Evolutionary conservation across 345 rosid species (phyloP).

Genomic region (Populus tremula): DNA sequence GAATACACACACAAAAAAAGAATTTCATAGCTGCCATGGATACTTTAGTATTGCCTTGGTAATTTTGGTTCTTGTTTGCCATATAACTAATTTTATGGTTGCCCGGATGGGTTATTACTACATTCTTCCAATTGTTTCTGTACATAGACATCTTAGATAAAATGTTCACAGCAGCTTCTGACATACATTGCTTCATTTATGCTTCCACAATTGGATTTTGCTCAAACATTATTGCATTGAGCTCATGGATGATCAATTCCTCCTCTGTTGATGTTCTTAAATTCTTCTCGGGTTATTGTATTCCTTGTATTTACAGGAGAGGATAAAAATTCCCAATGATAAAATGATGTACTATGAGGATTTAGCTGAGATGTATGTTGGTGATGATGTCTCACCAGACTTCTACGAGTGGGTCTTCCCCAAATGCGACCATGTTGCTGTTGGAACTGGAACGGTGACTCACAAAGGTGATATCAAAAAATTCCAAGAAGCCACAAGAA

Average conservation of each 20-base stretch:
- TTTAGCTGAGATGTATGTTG: constrained; percentile 91
- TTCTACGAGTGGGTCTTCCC: constrained; percentile 98
- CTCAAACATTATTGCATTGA: not conserved
- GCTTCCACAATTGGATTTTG: not conserved
- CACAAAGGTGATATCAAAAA: constrained; percentile 93
- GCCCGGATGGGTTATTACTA: not conserved
- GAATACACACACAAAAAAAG: no score
- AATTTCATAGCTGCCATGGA: not conserved
- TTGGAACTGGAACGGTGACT: constrained; percentile 89
- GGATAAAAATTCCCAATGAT: constrained; percentile 74
- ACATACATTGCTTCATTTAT: not conserved
- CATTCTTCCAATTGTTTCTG: not conserved
- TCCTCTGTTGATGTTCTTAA: not conserved
- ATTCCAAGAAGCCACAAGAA: constrained; percentile 79
- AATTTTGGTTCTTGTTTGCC: not conserved
- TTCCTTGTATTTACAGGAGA: constrained; percentile 52
- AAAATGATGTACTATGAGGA: constrained; percentile 87
- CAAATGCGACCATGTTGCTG: constrained; percentile 93
- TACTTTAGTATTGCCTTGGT: not conserved
- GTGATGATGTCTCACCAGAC: constrained; percentile 93
- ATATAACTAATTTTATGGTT: not conserved
- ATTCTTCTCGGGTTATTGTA: not conserved
- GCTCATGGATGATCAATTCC: not conserved
- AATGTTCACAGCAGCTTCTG: not conserved
- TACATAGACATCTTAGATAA: not conserved